Conservation (phyloP, 2,329 filamentous ascomycete genomes). For the Neonectria punicea region DNA sequence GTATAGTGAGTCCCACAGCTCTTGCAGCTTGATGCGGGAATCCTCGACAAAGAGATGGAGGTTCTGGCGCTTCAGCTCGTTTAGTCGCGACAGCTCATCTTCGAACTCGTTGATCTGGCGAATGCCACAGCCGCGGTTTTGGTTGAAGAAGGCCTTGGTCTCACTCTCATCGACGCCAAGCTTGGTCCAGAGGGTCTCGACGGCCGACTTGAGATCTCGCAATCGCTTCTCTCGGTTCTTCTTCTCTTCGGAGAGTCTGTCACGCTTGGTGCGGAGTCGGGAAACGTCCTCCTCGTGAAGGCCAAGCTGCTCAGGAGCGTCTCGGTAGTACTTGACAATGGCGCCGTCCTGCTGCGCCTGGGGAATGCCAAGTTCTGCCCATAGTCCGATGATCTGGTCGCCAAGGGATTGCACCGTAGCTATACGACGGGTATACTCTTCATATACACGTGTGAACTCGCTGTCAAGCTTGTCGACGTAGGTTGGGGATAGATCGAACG, state of each 20-base stretch:
- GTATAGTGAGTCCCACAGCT: slow-evolving; percentile 93
- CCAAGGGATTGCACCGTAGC: slow-evolving; percentile 77
- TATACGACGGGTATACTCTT: slow-evolving; percentile 91
- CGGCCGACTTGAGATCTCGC: slow-evolving; percentile 77
- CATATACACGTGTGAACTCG: slow-evolving; percentile 94
- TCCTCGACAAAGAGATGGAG: slow-evolving; percentile 97
- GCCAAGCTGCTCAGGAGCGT: slow-evolving; percentile 92
- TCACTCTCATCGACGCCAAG: slow-evolving; percentile 85
- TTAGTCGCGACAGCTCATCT: slow-evolving; percentile 85
- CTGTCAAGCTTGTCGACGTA: slow-evolving; percentile 89
- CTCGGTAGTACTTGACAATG: slow-evolving; percentile 90
- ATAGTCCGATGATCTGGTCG: slow-evolving; percentile 91
- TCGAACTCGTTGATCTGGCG: slow-evolving; percentile 96
- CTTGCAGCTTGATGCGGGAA: slow-evolving; percentile 87
- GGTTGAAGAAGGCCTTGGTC: slow-evolving; percentile 84
- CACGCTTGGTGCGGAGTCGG: slow-evolving; percentile 77
- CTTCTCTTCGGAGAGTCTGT: slow-evolving; percentile 90
- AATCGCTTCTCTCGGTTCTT: slow-evolving; percentile 80
- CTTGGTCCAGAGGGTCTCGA: slow-evolving; percentile 91
- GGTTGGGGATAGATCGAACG: slow-evolving; percentile 89
- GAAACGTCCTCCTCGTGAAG: slow-evolving; percentile 87
- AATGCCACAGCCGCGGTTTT: slow-evolving; percentile 90
- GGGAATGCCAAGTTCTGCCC: slow-evolving; percentile 94
- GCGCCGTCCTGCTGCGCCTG: slow-evolving; percentile 89
- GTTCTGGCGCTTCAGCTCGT: slow-evolving; percentile 94